These are phyloP conservation scores for Annulohypoxylon maeteangense DNA, from an alignment of 495 filamentous ascomycete species.

Conservation along the genomic window DNA sequence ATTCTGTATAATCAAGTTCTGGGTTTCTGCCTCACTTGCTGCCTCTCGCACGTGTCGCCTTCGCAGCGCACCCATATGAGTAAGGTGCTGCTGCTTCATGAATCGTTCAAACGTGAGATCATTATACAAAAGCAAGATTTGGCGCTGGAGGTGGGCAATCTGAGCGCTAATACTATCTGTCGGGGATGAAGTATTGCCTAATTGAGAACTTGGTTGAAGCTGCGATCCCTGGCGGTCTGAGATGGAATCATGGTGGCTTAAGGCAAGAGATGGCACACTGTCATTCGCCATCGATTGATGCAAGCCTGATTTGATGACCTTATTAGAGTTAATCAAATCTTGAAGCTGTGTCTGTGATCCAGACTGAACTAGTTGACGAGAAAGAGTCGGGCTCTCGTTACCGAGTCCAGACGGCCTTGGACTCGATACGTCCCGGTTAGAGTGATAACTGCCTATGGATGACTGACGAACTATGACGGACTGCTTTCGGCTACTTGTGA, in stretches of 20 bases:
- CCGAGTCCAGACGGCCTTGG: slow-evolving; percentile 50
- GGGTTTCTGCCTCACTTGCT: slow-evolving; percentile 77
- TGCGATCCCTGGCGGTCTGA: slow-evolving; percentile 44
- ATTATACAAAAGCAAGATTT: slow-evolving; percentile 73
- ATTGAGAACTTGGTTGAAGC: slow-evolving; percentile 30
- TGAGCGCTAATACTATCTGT: slow-evolving; percentile 49
- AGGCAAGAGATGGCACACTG: slow-evolving; percentile 60
- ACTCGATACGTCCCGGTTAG: slow-evolving; percentile 54
- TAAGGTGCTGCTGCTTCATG: slow-evolving; percentile 77
- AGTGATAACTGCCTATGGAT: slow-evolving; percentile 56
- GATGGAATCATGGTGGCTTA: slow-evolving; percentile 55
- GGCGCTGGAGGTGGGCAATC: slow-evolving; percentile 68
- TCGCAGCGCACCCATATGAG: slow-evolving; percentile 77
- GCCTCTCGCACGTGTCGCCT: slow-evolving; percentile 74
- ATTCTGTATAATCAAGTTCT: slow-evolving; percentile 77
- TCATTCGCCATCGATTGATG: slow-evolving; percentile 62
- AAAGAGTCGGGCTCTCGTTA: slow-evolving; percentile 67
- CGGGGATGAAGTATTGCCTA: slow-evolving; percentile 22
- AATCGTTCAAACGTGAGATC: slow-evolving; percentile 82
- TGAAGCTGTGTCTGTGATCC: slow-evolving; percentile 61
- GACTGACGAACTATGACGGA: slow-evolving; percentile 45
- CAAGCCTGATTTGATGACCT: slow-evolving; percentile 60
- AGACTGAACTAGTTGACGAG: slow-evolving; percentile 56
- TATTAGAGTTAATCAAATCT: slow-evolving; percentile 65
- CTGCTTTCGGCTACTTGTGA: slow-evolving; percentile 44